Base-by-base conservation (phyloP, 768 basidiomycete genomes). In the Hirschioporus abietinus region DNA sequence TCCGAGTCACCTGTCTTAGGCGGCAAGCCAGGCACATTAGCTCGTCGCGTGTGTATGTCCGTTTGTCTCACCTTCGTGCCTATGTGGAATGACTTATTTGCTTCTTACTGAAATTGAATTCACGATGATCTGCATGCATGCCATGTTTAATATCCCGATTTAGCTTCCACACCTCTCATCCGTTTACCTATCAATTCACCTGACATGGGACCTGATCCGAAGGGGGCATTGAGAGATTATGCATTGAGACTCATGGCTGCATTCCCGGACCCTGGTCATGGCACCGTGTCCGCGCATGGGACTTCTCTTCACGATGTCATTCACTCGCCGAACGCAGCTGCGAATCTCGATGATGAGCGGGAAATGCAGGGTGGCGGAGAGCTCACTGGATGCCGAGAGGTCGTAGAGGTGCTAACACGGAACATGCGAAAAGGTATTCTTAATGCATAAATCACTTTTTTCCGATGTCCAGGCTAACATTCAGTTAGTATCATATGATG, bases 381-480 rank as follows among this genome's bases (percentile, higher is more conserved):
- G 85, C 23, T 93, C 88, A 66, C 63, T n/a, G 74, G 78, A 0
- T 81, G 79, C 75, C 81, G 93, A 60, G 90, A 95, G 74, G 92
- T 94, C 0, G 94, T 96, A 15, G 95, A 98, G 80, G 88, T 96
- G 63, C 78, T 97, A 67, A 96, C 95, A 20, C 78, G 96, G 65
- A 93, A 93, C 75, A 87, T 93, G 1, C 92, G 89, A 77, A 97
- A 96, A 81, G 86, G 95, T 93, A 66, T 63, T 74, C 7, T 30
- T 20, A 30, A 25, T 60, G 30, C 18, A 58, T 10, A 35, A 24
- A n/a, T 35, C 9, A 57, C 35, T 59, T 60, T 23, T 20, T 42
- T 23, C 67, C 64, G 35, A 26, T 18, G 35, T 58, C 20, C 25
- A 27, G 35, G 66, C 30, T 63, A 25, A 52, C 42, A 52, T 15